phyloP scores from a whole-genome alignment of 176 grass and related monocot species.

The Musa schizocarpa region DNA sequence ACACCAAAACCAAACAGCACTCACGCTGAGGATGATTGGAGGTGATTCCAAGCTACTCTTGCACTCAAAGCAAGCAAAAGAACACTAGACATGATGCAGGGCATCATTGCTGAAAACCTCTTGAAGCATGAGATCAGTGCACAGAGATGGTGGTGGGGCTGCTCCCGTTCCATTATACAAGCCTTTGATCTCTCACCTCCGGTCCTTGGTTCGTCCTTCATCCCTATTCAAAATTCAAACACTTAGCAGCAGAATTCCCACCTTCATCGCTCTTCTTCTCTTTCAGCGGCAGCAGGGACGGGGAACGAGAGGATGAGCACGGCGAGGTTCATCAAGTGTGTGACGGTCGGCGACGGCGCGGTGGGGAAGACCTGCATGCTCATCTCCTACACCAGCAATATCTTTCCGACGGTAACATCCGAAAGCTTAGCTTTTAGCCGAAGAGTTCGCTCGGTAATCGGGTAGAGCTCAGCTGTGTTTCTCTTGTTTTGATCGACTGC shows the following conservation, averaged over 20 bases:
- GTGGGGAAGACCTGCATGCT: slow-evolving; percentile 54
- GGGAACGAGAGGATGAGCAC: slow-evolving; percentile 27
- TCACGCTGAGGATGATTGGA: not conserved
- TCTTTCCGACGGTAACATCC: slow-evolving; percentile 29
- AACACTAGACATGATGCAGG: slow-evolving; percentile 8
- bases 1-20: slow-evolving; percentile 34
- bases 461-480: not conserved
- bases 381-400: slow-evolving; percentile 52
- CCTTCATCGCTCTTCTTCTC: not conserved
- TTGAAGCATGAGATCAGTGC: not conserved
- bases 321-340: slow-evolving; percentile 49
- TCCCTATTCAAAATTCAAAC: slow-evolving; percentile 7
- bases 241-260: slow-evolving; percentile 13
- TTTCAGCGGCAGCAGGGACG: not conserved
- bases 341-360: slow-evolving; percentile 41
- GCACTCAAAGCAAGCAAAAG: slow-evolving; percentile 43
- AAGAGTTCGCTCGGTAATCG: not conserved
- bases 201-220: not conserved
- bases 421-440: not conserved
- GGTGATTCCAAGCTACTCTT: slow-evolving; percentile 25
- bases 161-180: slow-evolving; percentile 9
- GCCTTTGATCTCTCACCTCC: not conserved
- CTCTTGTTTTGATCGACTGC: not conserved
- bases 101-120: slow-evolving; percentile 24
- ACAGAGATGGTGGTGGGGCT: slow-evolving; percentile 15